Evolutionary conservation across 2,329 filamentous ascomycete species (phyloP).

Genomic region (Beauveria rudraprayagi): DNA sequence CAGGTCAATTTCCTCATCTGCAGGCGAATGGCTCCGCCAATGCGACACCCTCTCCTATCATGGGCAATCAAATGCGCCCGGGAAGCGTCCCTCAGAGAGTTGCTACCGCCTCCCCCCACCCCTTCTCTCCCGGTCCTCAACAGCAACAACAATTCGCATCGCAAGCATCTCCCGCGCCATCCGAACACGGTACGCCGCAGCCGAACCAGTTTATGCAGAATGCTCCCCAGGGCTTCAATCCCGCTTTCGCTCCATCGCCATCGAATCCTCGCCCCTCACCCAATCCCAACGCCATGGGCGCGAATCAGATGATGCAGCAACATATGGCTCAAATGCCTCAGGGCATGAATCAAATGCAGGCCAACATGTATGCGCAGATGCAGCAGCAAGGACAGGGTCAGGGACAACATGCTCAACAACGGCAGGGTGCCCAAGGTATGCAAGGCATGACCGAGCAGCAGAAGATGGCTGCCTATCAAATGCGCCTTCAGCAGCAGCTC

Average conservation of each 20-base stretch:
- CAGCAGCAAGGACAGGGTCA: slow-evolving; percentile 49
- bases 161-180: slow-evolving; percentile 68
- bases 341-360: slow-evolving; percentile 23
- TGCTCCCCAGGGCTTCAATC: slow-evolving; percentile 51
- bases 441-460: slow-evolving; percentile 52
- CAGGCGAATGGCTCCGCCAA: slow-evolving; percentile 73
- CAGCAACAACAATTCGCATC: slow-evolving; percentile 63
- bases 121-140: slow-evolving; percentile 61
- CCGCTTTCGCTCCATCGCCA: slow-evolving; percentile 49
- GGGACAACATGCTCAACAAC: slow-evolving; percentile 32
- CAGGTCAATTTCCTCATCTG: slow-evolving; percentile 70
- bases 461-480: slow-evolving; percentile 69
- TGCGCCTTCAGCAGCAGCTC: slow-evolving; percentile 72
- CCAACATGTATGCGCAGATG: slow-evolving; percentile 31
- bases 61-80: slow-evolving; percentile 69
- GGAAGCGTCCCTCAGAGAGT: slow-evolving; percentile 71
- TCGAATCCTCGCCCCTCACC: slow-evolving; percentile 49
- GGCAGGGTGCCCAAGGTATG: slow-evolving; percentile 17
- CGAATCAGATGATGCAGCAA: slow-evolving; percentile 46
- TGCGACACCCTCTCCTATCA: slow-evolving; percentile 86
- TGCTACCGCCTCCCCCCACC: slow-evolving; percentile 85
- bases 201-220: slow-evolving; percentile 60
- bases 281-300: slow-evolving; percentile 43
- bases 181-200: slow-evolving; percentile 71
- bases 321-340: slow-evolving; percentile 40